Evolutionary conservation across 2,329 filamentous ascomycete genomes (phyloP).

Genomic region (Mariannaea sp.): DNA sequence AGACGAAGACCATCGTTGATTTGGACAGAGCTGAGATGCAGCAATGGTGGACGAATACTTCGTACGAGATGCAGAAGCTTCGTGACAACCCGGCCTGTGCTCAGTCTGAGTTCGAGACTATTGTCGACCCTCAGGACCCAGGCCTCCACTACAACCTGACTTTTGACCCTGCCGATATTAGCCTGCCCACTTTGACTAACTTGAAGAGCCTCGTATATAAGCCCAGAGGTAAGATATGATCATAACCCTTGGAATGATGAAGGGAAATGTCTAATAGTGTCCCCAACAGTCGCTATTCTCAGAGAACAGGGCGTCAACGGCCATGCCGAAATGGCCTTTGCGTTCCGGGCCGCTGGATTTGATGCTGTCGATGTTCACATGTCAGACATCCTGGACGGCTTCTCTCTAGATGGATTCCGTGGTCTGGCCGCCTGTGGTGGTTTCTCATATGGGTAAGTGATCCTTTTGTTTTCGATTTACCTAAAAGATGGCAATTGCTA

Average conservation of each 20-base stretch:
- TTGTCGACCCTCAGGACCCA: conserved; percentile 76
- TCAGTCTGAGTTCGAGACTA: conserved; percentile 77
- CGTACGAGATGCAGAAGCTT: conserved; percentile 86
- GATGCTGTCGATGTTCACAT: conserved; percentile 94
- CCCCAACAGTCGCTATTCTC: conserved; percentile 84
- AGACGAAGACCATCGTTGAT: conserved; percentile 68
- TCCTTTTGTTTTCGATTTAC: neutral
- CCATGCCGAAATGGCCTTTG: conserved; percentile 96
- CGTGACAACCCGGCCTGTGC: conserved; percentile 88
- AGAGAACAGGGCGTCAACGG: conserved; percentile 96
- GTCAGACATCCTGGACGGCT: conserved; percentile 84
- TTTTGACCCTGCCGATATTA: conserved; percentile 78
- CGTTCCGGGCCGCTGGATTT: conserved; percentile 90
- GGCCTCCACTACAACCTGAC: conserved; percentile 84
- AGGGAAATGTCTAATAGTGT: conserved; percentile 56
- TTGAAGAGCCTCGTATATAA: conserved; percentile 58
- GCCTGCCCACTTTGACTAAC: conserved; percentile 62
- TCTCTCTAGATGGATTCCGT: conserved; percentile 80
- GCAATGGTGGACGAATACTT: conserved; percentile 86
- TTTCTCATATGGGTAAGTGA: conserved; percentile 79
- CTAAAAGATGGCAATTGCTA: neutral
- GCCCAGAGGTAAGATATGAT: conserved; percentile 50
- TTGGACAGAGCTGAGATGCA: conserved; percentile 76
- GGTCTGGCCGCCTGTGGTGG: conserved; percentile 95
- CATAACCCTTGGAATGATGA: conserved; percentile 14